A percentile compares a stretch with the other conserved stretches of the same genome.
Evolutionary conservation across 2,329 filamentous ascomycete species (phyloP).

Genomic region (Calonectria multiphialidica): DNA sequence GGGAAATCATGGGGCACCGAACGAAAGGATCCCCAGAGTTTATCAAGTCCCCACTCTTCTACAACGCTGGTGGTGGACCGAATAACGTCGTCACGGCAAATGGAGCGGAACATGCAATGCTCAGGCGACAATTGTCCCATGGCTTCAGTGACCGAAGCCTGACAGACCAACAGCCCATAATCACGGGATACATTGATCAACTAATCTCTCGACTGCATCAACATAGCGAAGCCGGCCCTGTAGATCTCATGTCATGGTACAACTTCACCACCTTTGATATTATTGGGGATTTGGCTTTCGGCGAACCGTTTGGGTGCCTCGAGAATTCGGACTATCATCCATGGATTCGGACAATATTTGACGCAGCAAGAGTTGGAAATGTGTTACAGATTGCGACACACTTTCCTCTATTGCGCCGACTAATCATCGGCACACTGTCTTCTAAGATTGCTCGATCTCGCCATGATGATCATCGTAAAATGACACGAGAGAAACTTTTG

Average conservation of each 20-base stretch:
- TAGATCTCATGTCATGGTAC: background rate
- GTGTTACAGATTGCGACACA: background rate
- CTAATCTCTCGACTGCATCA: background rate
- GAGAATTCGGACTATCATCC: background rate
- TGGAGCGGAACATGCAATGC: background rate
- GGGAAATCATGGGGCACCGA: slow-evolving; percentile 4
- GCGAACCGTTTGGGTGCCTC: slow-evolving; percentile 1
- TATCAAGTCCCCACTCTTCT: background rate
- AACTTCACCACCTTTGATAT: slow-evolving; percentile 11
- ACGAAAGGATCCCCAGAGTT: background rate
- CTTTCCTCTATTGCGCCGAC: background rate
- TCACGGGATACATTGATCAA: background rate
- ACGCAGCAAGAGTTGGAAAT: background rate
- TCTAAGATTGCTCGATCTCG: background rate
- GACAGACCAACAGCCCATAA: background rate
- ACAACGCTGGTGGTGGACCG: background rate
- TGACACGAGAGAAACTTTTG: background rate
- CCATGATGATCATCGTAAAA: background rate
- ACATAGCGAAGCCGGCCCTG: background rate
- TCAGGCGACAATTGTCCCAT: background rate
- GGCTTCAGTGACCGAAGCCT: background rate
- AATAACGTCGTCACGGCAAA: background rate
- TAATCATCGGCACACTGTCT: background rate
- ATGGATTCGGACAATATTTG: background rate
- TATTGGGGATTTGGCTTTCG: slow-evolving; percentile 11